These are phyloP conservation scores for Noccaea caerulescens DNA, from an alignment of 345 rosid genomes.

Conservation along the genomic window DNA sequence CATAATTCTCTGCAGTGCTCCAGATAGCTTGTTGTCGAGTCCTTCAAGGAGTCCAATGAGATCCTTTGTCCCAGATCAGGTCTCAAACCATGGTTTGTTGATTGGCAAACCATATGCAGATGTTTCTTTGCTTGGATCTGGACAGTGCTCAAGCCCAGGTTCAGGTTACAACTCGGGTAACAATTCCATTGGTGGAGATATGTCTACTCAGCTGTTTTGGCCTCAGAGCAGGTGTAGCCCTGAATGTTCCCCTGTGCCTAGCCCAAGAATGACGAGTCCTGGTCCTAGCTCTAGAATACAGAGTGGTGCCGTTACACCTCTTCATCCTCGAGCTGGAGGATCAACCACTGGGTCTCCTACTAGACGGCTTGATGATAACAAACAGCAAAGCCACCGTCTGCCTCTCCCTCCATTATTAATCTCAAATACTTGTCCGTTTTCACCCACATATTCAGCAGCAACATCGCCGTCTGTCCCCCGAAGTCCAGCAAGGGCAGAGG, in stretches of 20 bases:
- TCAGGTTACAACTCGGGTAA: conserved; percentile 96
- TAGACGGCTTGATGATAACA: conserved; percentile 77
- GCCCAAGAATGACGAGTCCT: conserved; percentile 97
- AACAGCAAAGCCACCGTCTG: conserved; percentile 81
- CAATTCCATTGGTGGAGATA: conserved; percentile 93
- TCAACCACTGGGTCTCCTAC: conserved; percentile 66
- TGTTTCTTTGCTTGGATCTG: conserved; percentile 78
- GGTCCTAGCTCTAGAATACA: conserved; percentile 98
- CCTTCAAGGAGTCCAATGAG: conserved; percentile 97
- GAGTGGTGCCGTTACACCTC: conserved; percentile 98
- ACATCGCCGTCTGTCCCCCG: conserved; percentile 95
- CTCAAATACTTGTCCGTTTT: conserved; percentile 75
- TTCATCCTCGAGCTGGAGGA: conserved; percentile 92
- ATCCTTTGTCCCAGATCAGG: conserved; percentile 69
- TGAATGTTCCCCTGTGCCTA: conserved; percentile 92
- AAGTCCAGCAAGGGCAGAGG: conserved; percentile 91
- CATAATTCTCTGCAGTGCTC: conserved; percentile 70
- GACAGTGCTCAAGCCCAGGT: conserved; percentile 98
- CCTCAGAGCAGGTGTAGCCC: conserved; percentile 94
- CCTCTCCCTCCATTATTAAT: conserved; percentile 88
- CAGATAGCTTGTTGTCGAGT: conserved; percentile 96
- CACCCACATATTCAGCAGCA: conserved; percentile 85
- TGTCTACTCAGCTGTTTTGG: conserved; percentile 89
- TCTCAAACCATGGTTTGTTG: conserved; percentile 67
- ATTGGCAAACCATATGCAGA: conserved; percentile 76